Base-by-base conservation (phyloP, 768 basidiomycete genomes). In the Russula compacta region DNA sequence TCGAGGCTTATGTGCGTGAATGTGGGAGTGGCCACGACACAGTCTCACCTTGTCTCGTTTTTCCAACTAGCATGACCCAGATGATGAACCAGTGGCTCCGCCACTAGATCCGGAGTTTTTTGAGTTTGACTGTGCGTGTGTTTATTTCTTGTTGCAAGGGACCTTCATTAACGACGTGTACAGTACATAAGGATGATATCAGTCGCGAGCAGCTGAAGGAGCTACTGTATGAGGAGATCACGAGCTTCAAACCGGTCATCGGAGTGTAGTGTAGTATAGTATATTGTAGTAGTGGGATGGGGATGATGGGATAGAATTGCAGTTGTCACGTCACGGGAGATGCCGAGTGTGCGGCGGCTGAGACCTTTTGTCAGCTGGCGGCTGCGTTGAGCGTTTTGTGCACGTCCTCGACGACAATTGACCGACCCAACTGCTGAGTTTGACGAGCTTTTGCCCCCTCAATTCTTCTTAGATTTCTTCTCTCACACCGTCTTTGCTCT, bases 81-180 rank as follows among this genome's bases (percentile, higher is more conserved):
- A 95, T 53, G 97, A 99, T 69, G 97, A 99, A 73, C 97, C 97
- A 0, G 83, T 87, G 24, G 95, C 95, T 0, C 89, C 93, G 5
- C 95, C 95, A n/a, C 84, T 99, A 51, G 90, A 92, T 66, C 88
- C 93, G 4, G 87, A 89, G 66, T 99, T 98, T 79, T 99, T 99
- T 73, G 93, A 95, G 70, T 98, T 98, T 71, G 97, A 99, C 73
- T 75, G 89, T 91, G 66, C 75, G 88, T 81, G 88, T 81, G 4
- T 56, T 59, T 8, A 3, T 49, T 42, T 39, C 9, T 15, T 14
- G 17, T 6, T 47, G 14, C 33, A 21, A 60, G 9, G 7, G 65
- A 42, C 48, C 8, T 5, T 5, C 2, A 40, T 24, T 43, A 24
- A 53, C 48, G 6, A 56, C 29, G 24, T 6, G 43, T 48, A 19